Evolutionary conservation across 2,329 filamentous ascomycete genomes (phyloP), one percentile per base, ranked within the genome.

Genomic region (Akanthomyces uredinophilus): DNA sequence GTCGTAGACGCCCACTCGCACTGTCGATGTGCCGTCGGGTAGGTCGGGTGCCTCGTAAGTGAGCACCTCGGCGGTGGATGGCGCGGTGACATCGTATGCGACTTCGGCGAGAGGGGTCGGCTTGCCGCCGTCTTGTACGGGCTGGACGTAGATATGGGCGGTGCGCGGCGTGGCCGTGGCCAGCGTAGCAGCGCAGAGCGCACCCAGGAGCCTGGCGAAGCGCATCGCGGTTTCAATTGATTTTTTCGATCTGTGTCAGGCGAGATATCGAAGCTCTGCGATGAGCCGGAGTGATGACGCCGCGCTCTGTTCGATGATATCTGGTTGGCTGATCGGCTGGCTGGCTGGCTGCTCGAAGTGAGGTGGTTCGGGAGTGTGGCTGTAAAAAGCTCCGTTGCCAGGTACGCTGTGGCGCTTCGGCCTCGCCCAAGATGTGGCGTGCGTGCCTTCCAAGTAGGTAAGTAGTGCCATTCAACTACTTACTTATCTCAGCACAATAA

Each of bases 1-100:
- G 72, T 87, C 80, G 74, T 82, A 88, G 64, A 83, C 69, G 44
- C 86, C 86, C 54, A 88, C 74, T 65, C 85, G 83, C 57, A 87
- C 76, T 11, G 85, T 78, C n/a, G 70, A 67, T 5, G 76, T 71
- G 7, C 74, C 72, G 4, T 78, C 74, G 22, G 78, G 75, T 10
- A 84, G 70, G 51, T 84, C 81, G 46, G 85, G 85, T 1, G 80
- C 77, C 64, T 87, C 82, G 74, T 84, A 88, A 35, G 79, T 78
- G 51, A 78, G 65, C 37, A 88, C 70, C 39, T 79, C 75, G 41
- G 82, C 75, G n/a, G 75, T 73, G 46, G 73, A 71, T 44, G 76
- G 70, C 3, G 76, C 70, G n/a, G 74, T 71, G 32, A 76, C 70
- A 69, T 86, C 79, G 77, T 84, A 87, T 63, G 78, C 74, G 63